A percentile compares a stretch with the other conserved stretches of the same genome.
Evolutionary conservation across 306 rosid species (phyloP).

Genomic region (Vachellia pachyceras): DNA sequence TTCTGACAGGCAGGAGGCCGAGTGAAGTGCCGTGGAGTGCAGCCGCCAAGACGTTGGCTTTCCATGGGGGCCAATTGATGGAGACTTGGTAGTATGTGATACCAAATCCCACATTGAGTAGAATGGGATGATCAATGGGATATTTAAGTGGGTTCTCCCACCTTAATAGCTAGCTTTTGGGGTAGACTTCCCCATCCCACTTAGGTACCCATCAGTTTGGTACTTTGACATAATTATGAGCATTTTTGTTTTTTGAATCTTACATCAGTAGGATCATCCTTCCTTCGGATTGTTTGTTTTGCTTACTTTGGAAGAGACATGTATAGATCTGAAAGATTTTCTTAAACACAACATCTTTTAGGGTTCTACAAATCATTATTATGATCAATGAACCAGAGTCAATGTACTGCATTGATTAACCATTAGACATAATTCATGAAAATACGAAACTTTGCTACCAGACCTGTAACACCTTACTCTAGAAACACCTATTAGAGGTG

Average conservation of each 20-base stretch:
- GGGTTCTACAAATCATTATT: slow-evolving; percentile 8
- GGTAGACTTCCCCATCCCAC: too few species aligned
- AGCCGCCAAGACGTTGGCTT: too few species aligned
- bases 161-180: too few species aligned
- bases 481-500: too few species aligned
- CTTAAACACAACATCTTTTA: slow-evolving; percentile 2
- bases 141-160: too few species aligned
- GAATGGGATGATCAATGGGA: too few species aligned
- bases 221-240: not conserved
- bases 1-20: too few species aligned
- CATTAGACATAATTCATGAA: not conserved
- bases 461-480: not conserved
- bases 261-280: slow-evolving; percentile 4
- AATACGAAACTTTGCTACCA: not conserved
- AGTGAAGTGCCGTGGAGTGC: too few species aligned
- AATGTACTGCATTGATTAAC: not conserved
- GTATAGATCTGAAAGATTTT: slow-evolving; percentile 4
- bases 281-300: slow-evolving; percentile 9
- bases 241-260: not conserved
- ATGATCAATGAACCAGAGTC: not conserved
- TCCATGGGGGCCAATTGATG: too few species aligned
- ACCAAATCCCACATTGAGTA: too few species aligned
- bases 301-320: slow-evolving; percentile 16
- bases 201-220: too few species aligned
- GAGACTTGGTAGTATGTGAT: too few species aligned